Evolutionary conservation across 345 rosid genomes (phyloP), one percentile per base, ranked within the genome.

Genomic region (Citrus australasica): DNA sequence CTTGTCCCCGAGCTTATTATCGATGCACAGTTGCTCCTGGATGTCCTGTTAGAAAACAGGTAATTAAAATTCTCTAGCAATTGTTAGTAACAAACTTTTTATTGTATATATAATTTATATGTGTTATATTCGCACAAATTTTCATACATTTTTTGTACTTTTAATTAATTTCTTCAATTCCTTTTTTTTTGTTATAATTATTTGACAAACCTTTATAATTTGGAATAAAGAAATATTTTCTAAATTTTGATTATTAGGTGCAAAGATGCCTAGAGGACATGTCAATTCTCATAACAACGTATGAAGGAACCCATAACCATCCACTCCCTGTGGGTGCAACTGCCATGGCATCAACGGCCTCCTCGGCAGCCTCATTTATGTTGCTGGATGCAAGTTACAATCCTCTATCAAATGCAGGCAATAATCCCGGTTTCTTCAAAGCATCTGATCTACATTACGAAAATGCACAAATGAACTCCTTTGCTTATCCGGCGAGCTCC

Each of bases 1-100:
- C 98, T 63, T 94, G 94, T 76, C 98, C 98, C 2, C 85, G 98
- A 24, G 98, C 98, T 16, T 95, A 95, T 82, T 95, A 95, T 61
- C 94, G 98, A 1, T 95, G 98, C 82, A 90, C 97, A 56, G 79
- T 76, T 2, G 79, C 73, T 67, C 79, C 79, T 0, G 73, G 79
- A 55, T 95, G 98, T 78, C 98, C 98, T 0, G 98, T 90, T 17
- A 90, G 98, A 53, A 95, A 95, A 85, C 98, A 95, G 92, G 98
- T 94, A 83, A 11, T 48, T 30, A 30, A 42, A 46, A 46, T 46
- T 46, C 51, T 46, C 40, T 42, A 42, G 14, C 48, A 40, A 0
- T 40, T 40, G 4, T 42, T 4, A 42, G 1, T 10, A 10, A 10
- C 14, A 10, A 42, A 42, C 13, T 42, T 42, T 42, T 11, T 13